Evolutionary conservation across 345 rosid genomes (phyloP), one percentile per base, ranked within the genome.

Genomic region (Citrus reticulata): DNA sequence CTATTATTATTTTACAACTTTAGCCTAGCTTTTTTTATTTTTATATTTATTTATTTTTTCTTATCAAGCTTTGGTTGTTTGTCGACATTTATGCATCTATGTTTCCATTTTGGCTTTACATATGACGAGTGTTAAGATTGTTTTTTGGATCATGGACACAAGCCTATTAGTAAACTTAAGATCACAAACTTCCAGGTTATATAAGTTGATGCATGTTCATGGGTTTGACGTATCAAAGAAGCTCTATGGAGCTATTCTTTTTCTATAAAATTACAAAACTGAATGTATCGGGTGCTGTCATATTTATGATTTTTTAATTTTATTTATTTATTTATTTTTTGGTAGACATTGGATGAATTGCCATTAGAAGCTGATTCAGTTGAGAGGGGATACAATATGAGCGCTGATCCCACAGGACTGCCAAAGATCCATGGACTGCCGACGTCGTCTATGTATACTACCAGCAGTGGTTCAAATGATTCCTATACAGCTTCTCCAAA

Each of bases 311-410:
- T 39, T 7, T 39, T 39, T 39, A 1, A 24, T 11, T 11, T 24
- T 22, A 65, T 37, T 17, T 59, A 1, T 40, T 58, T 68, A 5
- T 4, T 74, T 6, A 67, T 68, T 34, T 46, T 54, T 69, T 25
- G 37, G 46, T 83, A 97, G 99, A 94, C 98, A 49, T 78, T 97
- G 91, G 99, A 94, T 74, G 96, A 94, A 85, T 84, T 97, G 84
- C 99, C 98, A 9, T 76, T 94, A 85, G 98, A 94, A 83, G 95
- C 97, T 76, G 97, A 91, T 74, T 68, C 98, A 35, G 93, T 92
- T 10, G 97, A 96, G 90, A 90, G 91, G 82, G 99, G 97, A 74
- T 91, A 89, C 85, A 83, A 82, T 77, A 29, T 84, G 83, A 90
- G 90, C 29, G 66, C 87, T 6, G 97, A 95, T 83, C 75, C 97